Conservation (phyloP, 371 early-diverging fungal genomes). For the Mortierella sp. region DNA sequence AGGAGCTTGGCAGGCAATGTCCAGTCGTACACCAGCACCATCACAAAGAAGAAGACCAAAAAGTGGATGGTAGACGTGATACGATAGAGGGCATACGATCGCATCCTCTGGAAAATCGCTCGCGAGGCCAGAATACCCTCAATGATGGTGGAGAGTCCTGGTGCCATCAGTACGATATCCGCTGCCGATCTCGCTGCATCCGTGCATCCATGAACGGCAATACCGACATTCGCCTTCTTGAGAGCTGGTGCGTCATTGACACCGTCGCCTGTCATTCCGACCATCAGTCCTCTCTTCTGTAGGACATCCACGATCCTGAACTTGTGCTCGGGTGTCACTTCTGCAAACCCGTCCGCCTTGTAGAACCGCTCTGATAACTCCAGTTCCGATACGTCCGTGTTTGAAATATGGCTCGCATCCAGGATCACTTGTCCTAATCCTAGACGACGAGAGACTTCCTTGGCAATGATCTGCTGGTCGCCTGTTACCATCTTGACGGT, state of each 20-base stretch:
- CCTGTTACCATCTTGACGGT: conserved; percentile 88
- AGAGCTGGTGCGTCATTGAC: conserved; percentile 93
- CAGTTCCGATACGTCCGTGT: conserved; percentile 66
- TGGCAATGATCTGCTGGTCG: conserved; percentile 82
- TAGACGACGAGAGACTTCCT: conserved; percentile 80
- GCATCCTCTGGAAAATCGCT: conserved; percentile 94
- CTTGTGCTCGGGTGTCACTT: conserved; percentile 85
- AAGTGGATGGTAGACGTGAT: conserved; percentile 95
- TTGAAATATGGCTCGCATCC: conserved; percentile 74
- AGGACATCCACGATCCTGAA: conserved; percentile 81
- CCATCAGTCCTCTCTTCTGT: conserved; percentile 76
- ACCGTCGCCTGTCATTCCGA: conserved; percentile 92
- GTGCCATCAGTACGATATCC: conserved; percentile 91
- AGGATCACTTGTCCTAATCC: conserved; percentile 76
- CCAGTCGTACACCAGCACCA: conserved; percentile 83
- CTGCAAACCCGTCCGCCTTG: conserved; percentile 84
- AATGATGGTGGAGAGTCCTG: conserved; percentile 89
- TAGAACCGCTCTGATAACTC: conserved; percentile 66
- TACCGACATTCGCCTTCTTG: conserved; percentile 89
- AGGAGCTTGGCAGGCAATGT: conserved; percentile 83
- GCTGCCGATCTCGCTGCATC: conserved; percentile 97
- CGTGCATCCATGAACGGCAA: conserved; percentile 89
- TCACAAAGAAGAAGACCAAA: conserved; percentile 91
- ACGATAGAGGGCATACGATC: conserved; percentile 92
- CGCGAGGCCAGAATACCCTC: conserved; percentile 87